Evolutionary conservation across 768 basidiomycete species (phyloP), one percentile per base, ranked within the genome.

Genomic region (Hysterangium stoloniferum): DNA sequence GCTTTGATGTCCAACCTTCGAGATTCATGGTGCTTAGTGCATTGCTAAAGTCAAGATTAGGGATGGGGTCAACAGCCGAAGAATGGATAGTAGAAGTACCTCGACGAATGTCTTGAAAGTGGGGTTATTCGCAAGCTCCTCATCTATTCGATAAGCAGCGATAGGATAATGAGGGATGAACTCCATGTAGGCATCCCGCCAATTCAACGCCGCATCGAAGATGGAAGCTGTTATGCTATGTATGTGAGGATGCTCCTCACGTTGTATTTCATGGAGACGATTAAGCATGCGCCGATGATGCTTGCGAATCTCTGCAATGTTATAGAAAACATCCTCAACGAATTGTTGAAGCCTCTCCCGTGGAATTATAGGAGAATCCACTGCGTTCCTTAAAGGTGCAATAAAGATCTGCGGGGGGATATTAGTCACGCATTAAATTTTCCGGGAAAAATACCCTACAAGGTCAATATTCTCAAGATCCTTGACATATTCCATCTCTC

Each of bases 121-220:
- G 1, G 75, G 68, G 56, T 95, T 97, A 47, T 77, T 84, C 8
- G 75, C 81, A 74, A 86, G 82, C 68, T 96, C 94, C 27, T 92
- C 84, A 52, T 90, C 87, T 49, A 97, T 85, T 37, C 85, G 71
- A 60, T 87, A 87, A 1, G 86, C 84, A 0, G 93, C 94, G 42
- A 90, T 87, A 1, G 95, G 94, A 65, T 93, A 89, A 68, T 93
- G 84, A n/a, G 87, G 79, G 54, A 91, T 80, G 59, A 96, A 97
- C 54, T 91, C 86, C 74, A 93, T 80, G 65, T 99, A 99, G 12
- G 86, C 84, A 43, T 89, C 86, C 5, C 88, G 78, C 74, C 95
- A 98, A 57, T 94, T 90, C 54, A 96, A 74, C 1, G 93, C 90
- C 3, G 90, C 90, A 62, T 93, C 84, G 45, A 90, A 80, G 53